Evolutionary conservation across 148 eudicot genomes (phyloP).

Genomic region (Polygonum maritimum): DNA sequence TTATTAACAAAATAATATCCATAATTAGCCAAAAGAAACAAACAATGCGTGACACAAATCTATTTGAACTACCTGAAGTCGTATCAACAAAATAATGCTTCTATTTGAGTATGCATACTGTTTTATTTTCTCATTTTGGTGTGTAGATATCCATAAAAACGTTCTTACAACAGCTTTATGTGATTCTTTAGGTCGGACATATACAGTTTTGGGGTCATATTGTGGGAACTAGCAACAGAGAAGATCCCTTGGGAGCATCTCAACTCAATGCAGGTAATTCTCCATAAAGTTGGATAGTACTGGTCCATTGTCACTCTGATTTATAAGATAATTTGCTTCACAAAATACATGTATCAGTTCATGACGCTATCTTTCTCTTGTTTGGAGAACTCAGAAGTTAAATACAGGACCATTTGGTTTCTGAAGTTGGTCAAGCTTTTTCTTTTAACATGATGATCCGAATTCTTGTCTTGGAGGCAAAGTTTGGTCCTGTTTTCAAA

Average conservation of each 20-base stretch:
- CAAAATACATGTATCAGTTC: not conserved
- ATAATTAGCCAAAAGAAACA: not conserved
- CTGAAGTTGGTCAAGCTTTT: not conserved
- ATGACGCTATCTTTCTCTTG: not conserved
- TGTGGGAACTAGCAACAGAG: constrained; percentile 92
- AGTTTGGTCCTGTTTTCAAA: not conserved
- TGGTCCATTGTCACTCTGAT: not conserved
- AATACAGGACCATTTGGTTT: not conserved
- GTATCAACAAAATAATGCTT: not conserved
- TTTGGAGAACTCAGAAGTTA: not conserved
- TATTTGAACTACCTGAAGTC: not conserved
- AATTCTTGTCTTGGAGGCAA: not conserved
- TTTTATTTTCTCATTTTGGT: not conserved
- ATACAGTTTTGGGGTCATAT: constrained; percentile 85
- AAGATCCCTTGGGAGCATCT: constrained; percentile 97
- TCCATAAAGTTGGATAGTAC: not conserved
- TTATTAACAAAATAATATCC: not conserved
- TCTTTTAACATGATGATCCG: not conserved
- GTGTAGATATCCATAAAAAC: not conserved
- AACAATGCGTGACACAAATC: not conserved
- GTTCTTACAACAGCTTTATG: constrained; percentile 4
- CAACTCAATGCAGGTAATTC: constrained; percentile 88
- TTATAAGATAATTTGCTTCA: not conserved
- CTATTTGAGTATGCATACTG: not conserved
- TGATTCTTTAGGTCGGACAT: constrained; percentile 64